Evolutionary conservation across 2,329 filamentous ascomycete genomes (phyloP), one percentile per base, ranked within the genome.

Genomic region (Sphaceloma murrayae): DNA sequence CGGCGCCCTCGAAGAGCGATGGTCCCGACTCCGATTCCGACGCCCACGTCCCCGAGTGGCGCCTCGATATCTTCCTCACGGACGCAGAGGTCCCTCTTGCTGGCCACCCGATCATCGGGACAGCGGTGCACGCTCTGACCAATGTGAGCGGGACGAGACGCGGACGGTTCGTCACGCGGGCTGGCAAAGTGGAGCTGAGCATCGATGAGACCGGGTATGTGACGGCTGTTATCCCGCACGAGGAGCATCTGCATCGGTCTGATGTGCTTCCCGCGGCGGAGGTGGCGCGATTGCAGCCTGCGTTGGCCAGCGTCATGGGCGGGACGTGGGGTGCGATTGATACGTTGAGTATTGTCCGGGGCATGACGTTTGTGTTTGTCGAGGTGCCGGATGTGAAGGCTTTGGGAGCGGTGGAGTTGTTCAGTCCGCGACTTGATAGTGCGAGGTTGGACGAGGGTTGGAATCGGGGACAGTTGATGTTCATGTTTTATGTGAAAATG

Each of bases 351-450:
- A 66, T 87, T 34, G 82, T 86, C 26, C 76, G 75, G 33, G 84
- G 83, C 36, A 82, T 88, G 78, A 75, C 75, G 1, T 87, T 86
- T 59, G 62, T 77, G n/a, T 70, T 85, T 22, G 66, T 82, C 10
- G 64, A 74, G 51, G 66, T 91, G 16, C 67, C 74, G 0, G 70
- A 68, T 44, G 60, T 85, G 7, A 75, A 77, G 21, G 68, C 72
- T 5, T 67, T 89, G 13, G 68, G 63, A 4, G 53, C 60, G 9
- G 59, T 68, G 8, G 63, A 68, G 2, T 52, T 61, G 5, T 50
- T 47, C 21, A n/a, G 52, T 52, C 3, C 54, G 58, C 24, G 52
- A 54, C 21, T 56, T 64, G 9, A 54, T 67, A 31, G 59, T 53
- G 11, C 58, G 53, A 9, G 51, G 31, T 55, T 69, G 13, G 67